Percentiles rank a stretch among this genome's conserved stretches.
Evolutionary conservation across 2,329 filamentous ascomycete species (phyloP).

Genomic region (Aspergillus glaucus): DNA sequence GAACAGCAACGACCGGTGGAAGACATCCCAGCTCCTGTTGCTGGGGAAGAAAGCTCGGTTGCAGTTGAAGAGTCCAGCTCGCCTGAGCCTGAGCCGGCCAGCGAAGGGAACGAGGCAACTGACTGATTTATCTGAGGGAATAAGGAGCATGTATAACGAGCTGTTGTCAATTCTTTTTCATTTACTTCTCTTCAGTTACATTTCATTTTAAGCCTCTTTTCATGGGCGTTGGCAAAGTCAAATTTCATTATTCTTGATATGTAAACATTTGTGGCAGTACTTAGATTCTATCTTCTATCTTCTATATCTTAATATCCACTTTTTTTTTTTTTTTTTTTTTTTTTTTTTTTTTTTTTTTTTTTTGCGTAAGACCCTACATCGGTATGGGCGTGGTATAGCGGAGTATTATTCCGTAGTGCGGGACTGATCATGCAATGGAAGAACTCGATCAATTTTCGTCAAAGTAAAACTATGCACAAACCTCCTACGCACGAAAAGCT

Average conservation of each 20-base stretch:
- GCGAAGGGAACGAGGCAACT: conserved; percentile 44
- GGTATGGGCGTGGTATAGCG: no score
- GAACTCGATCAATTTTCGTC: conserved; percentile 23
- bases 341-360: neutral
- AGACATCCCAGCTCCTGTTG: conserved; percentile 36
- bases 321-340: neutral
- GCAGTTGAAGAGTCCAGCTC: conserved; percentile 26
- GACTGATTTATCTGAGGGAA: conserved; percentile 15
- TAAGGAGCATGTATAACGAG: conserved; percentile 16
- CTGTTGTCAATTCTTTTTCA: conserved; percentile 7
- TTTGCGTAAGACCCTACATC: neutral
- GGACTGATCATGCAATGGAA: conserved; percentile 16
- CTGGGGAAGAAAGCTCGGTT: conserved; percentile 32
- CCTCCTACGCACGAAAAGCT: conserved; percentile 18
- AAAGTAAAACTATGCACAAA: conserved; percentile 29
- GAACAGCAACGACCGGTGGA: conserved; percentile 27
- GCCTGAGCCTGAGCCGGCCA: conserved; percentile 40
- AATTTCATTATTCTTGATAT: neutral
- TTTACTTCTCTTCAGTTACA: neutral
- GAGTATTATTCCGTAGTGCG: neutral
- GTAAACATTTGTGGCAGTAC: conserved; percentile 7
- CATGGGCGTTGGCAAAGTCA: neutral
- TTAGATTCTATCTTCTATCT: conserved; percentile 4
- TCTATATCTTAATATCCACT: no score
- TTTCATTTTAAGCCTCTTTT: neutral